phyloP scores from a whole-genome alignment of 805 yeast species.

The Teunomyces funiuensis region DNA sequence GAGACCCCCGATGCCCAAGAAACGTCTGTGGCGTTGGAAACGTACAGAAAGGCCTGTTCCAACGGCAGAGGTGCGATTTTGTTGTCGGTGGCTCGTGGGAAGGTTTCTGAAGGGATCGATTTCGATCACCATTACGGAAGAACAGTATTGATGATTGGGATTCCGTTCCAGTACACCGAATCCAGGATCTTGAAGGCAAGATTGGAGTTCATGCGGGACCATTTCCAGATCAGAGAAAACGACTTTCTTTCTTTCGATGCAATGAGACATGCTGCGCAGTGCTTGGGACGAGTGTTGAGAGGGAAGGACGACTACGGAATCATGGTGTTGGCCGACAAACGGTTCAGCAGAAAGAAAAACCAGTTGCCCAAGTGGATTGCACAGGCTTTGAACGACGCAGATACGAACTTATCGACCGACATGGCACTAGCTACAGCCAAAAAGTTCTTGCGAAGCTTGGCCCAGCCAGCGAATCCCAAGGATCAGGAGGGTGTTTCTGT shows the following conservation, averaged over 20 bases:
- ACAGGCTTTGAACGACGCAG: slow-evolving; percentile 89
- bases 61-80: slow-evolving; percentile 98
- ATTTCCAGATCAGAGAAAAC: slow-evolving; percentile 87
- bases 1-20: slow-evolving; percentile 99
- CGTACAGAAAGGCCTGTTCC: slow-evolving; percentile 93
- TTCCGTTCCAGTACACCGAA: slow-evolving; percentile 98
- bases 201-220: slow-evolving; percentile 88
- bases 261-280: slow-evolving; percentile 99
- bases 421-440: slow-evolving; percentile 96
- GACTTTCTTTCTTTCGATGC: slow-evolving; percentile 98
- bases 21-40: slow-evolving; percentile 91
- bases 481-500: slow-evolving; percentile 95
- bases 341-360: slow-evolving; percentile 80
- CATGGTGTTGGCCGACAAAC: slow-evolving; percentile 94
- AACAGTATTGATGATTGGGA: slow-evolving; percentile 97
- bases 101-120: slow-evolving; percentile 98
- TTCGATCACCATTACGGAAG: slow-evolving; percentile 98
- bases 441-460: slow-evolving; percentile 86
- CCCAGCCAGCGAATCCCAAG: slow-evolving; percentile 86
- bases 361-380: slow-evolving; percentile 98
- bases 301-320: slow-evolving; percentile 99
- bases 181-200: slow-evolving; percentile 94
- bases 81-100: slow-evolving; percentile 97
- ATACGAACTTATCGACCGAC: slow-evolving; percentile 88
- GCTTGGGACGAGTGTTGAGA: slow-evolving; percentile 93